Base-by-base conservation (phyloP, 352 stramenopile genomes). In the Phytophthora fragariae region DNA sequence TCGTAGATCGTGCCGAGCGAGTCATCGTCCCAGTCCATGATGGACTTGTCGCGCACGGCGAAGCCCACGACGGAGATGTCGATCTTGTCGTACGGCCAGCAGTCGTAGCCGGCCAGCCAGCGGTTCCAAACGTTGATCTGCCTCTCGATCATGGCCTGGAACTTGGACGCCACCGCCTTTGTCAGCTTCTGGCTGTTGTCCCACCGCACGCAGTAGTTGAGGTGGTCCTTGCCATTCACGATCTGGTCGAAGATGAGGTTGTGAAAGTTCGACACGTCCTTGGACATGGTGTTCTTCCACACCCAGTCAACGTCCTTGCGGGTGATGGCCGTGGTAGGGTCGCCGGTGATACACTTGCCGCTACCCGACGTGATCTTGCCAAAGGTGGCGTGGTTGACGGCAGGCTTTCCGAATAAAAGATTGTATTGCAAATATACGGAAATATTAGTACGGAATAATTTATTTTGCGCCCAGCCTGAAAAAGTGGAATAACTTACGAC, bases 211-310 rank as follows among this genome's bases (percentile, higher is more conserved):
- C 37, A 44, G 37, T 44, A 44, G 37, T 3, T 44, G 3, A 44
- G 37, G 3, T 12, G 14, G 1, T 3, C 37, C 11, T 44, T 44
- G 37, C 3, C 3, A 1, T 0, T 44, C 10, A 44, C 37, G 37
- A 44, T 44, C 11, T 44, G 37, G 11, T 44, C 37, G 37, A 44
- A 44, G 37, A 44, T 44, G 11, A 44, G 37, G 11, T 44, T 44
- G 2, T 44, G 0, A 3, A 44, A 44, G 17, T 14, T 2, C 24
- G 39, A 33, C 15, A 67, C 57, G 29, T 75, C 57, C 62, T 29
- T 67, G 24, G 24, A 54, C 54, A 75, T 75, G 55, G 60, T 55
- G 5, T 75, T 21, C 33, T 75, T 37, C 53, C 61, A 75, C 2
- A 65, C 55, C 67, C 67, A 74, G 35, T 65, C 46, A 9, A 70